Conservation (phyloP, 257 asterid genomes). For the Jacaranda copaia region DNA sequence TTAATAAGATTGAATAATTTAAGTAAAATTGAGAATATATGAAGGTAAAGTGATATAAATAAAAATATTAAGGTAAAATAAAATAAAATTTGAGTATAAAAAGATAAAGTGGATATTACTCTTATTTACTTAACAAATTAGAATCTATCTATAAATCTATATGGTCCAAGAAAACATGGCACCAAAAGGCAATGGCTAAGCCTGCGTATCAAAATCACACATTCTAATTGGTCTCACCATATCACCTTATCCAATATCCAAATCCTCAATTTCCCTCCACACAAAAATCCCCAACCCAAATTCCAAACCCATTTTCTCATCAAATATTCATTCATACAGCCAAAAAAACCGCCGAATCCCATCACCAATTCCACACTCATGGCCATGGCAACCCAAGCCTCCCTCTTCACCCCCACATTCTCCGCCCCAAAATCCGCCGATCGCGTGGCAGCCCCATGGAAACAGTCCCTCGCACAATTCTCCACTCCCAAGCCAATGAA, state of each 20-base stretch:
- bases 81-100: too few species aligned
- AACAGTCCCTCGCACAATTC: conserved; percentile 55
- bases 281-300: not conserved
- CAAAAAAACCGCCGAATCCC: not conserved
- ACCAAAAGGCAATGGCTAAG: conserved; percentile 22
- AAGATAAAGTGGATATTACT: too few species aligned
- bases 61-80: too few species aligned
- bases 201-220: conserved; percentile 37
- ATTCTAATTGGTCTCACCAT: conserved; percentile 48
- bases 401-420: conserved; percentile 79
- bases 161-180: conserved; percentile 28
- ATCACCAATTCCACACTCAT: conserved; percentile 13
- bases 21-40: too few species aligned
- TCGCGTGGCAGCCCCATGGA: conserved; percentile 62
- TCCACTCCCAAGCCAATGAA: conserved; percentile 53
- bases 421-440: conserved; percentile 50
- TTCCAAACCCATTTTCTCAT: conserved; percentile 13
- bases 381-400: conserved; percentile 92
- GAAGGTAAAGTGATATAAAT: too few species aligned
- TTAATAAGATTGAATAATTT: too few species aligned
- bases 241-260: conserved; percentile 52
- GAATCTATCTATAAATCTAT: not conserved
- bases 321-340: conserved; percentile 26
- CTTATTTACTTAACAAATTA: not conserved
- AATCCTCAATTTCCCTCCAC: conserved; percentile 35